A percentile compares a stretch with the other conserved stretches of the same genome.
Conservation (phyloP, 495 filamentous ascomycete genomes). For the Lindgomyces ingoldianus region DNA sequence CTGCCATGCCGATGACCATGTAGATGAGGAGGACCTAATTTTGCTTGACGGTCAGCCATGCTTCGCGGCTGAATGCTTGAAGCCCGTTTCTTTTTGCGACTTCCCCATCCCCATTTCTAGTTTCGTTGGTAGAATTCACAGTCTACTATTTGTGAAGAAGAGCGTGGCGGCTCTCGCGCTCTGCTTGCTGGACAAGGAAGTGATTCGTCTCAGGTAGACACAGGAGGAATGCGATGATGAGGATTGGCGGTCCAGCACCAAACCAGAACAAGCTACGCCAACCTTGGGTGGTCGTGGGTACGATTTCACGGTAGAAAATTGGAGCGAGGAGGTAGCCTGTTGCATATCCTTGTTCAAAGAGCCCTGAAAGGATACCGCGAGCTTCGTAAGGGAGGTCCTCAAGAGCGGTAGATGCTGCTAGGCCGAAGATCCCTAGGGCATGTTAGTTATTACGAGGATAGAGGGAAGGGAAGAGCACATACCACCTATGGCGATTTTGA, state of each 20-base stretch:
- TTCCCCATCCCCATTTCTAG: too few relatives aligned
- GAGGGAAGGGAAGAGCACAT: neutral
- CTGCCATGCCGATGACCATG: slow-evolving; percentile 50
- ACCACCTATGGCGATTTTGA: slow-evolving; percentile 42
- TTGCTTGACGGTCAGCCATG: slow-evolving; percentile 36
- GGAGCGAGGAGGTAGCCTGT: slow-evolving; percentile 41
- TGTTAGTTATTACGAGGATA: neutral
- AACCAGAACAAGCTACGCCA: slow-evolving; percentile 47
- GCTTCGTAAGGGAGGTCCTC: slow-evolving; percentile 43
- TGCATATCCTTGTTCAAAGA: slow-evolving; percentile 40
- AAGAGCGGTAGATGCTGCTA: slow-evolving; percentile 39
- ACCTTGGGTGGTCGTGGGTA: slow-evolving; percentile 40
- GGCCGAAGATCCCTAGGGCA: slow-evolving; percentile 32
- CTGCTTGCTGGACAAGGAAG: slow-evolving; percentile 43
- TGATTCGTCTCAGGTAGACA: slow-evolving; percentile 41
- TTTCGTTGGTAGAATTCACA: neutral
- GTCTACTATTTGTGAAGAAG: slow-evolving; percentile 1
- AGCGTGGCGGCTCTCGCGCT: slow-evolving; percentile 40
- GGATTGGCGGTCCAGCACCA: slow-evolving; percentile 40
- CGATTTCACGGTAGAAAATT: slow-evolving; percentile 41
- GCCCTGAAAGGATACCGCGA: slow-evolving; percentile 39
- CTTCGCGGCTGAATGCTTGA: slow-evolving; percentile 39
- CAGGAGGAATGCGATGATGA: slow-evolving; percentile 42
- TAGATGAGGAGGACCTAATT: slow-evolving; percentile 52
- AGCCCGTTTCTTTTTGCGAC: slow-evolving; percentile 21